Base-by-base conservation (phyloP, 1,284 basidiomycete genomes). In the Rhodofomes roseus region DNA sequence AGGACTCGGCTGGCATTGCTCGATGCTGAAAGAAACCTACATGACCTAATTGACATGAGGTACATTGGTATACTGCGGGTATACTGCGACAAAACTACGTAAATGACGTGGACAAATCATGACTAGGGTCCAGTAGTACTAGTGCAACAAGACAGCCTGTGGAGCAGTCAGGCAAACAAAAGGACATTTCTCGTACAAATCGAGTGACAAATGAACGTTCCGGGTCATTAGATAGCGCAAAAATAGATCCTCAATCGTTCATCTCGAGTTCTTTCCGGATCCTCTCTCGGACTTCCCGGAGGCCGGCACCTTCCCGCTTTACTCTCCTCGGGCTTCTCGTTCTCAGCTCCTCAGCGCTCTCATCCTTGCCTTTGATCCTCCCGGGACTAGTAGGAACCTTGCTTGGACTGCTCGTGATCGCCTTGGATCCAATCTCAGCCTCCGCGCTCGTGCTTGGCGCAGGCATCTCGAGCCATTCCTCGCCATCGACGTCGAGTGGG, bases 391-490 rank as follows among this genome's bases (percentile, higher is more conserved):
- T 63, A 3, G 69, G 66, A 14, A 61, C 59, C 54, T 68, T 67
- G 2, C 55, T 56, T 4, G 67, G 66, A 56, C 61, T 66, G 27
- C 22, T 36, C 18, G 48, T 62, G 14, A 55, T 54, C 5, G 53
- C 62, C 27, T 51, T 54, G 16, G 55, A 64, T 9, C 55, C 50
- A 8, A 60, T 54, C 9, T 73, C 72, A 8, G 59, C 62, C 43
- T 55, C 60, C 9, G 65, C 60, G 37, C 55, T 41, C n/a, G 41
- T 57, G 60, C 73, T 68, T 2, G 80, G 69, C 16, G 85, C 79
- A 31, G 90, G 89, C 89, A 91, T 92, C 72, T 92, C 90, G 8
- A 92, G 74, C 90, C 89, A 92, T 56, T 88, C 87, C 67, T 85
- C 84, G n/a, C 84, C 82, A 8, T 75, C 81, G 20, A 92, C 80